phyloP scores from a whole-genome alignment of 164 flowering plant species.

The Santalum album region DNA sequence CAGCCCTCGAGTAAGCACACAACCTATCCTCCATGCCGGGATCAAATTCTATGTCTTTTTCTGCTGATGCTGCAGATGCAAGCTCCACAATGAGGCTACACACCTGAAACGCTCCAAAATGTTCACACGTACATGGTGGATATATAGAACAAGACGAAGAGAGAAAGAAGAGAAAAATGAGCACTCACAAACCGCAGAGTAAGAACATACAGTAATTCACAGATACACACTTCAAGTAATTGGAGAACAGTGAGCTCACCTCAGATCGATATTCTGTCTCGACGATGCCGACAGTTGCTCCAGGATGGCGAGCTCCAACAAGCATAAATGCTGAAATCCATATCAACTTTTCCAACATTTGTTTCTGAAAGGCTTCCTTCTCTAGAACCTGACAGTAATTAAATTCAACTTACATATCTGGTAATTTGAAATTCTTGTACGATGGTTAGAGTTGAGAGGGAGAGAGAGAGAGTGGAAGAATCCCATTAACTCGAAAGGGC shows the following conservation, averaged over 20 bases:
- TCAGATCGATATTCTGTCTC: slow-evolving; percentile 76
- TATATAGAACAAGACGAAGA: neutral
- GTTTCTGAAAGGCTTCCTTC: slow-evolving; percentile 85
- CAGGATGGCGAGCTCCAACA: slow-evolving; percentile 96
- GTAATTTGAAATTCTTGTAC: too few species aligned
- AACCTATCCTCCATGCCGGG: slow-evolving; percentile 59
- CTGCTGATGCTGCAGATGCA: slow-evolving; percentile 78
- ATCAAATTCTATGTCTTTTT: slow-evolving; percentile 51
- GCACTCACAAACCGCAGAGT: too few species aligned
- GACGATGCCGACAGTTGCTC: slow-evolving; percentile 86
- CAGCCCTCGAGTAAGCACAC: slow-evolving; percentile 92
- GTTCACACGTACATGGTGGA: too few species aligned
- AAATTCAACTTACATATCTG: too few species aligned
- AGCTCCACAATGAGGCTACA: slow-evolving; percentile 73
- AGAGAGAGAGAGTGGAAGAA: too few species aligned
- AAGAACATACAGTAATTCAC: too few species aligned
- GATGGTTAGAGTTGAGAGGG: too few species aligned
- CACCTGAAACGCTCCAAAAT: slow-evolving; percentile 79
- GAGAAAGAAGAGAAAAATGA: neutral
- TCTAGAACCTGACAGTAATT: slow-evolving; percentile 87
- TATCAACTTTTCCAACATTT: slow-evolving; percentile 93
- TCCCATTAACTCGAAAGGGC: too few species aligned
- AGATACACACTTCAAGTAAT: too few species aligned
- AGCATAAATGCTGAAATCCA: slow-evolving; percentile 98
- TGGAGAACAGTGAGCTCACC: slow-evolving; percentile 30